These are phyloP conservation scores for Eucalyptus erythrocorys DNA, from an alignment of 345 rosid species.

Conservation along the genomic window DNA sequence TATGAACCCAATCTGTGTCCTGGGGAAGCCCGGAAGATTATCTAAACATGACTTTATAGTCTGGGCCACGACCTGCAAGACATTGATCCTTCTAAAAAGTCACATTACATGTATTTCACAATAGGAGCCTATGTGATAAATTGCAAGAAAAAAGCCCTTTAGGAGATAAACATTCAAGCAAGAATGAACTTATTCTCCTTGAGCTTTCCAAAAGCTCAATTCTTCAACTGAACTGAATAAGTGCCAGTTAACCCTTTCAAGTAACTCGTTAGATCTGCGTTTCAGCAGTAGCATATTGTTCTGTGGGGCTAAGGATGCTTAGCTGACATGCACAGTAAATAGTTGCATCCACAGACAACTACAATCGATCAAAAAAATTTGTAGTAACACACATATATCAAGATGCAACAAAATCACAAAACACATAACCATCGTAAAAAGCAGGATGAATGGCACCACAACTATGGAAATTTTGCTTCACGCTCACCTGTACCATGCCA, in stretches of 20 bases:
- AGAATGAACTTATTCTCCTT: neutral
- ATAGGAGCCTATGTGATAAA: neutral
- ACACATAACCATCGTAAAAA: neutral
- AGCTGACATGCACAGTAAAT: neutral
- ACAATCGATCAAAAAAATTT: neutral
- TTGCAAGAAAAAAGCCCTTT: neutral
- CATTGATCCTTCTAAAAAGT: neutral
- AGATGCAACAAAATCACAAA: neutral
- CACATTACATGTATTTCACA: neutral
- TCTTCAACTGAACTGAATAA: neutral
- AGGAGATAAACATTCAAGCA: neutral
- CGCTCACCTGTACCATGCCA: slow-evolving; percentile 95
- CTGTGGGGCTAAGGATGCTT: neutral
- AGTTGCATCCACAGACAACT: neutral
- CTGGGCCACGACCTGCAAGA: slow-evolving; percentile 76
- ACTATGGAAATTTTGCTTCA: neutral
- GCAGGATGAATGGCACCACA: neutral
- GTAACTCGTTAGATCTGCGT: neutral
- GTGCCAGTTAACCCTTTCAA: neutral
- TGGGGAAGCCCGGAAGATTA: slow-evolving; percentile 88
- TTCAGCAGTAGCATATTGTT: no score
- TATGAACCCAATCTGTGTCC: slow-evolving; percentile 98
- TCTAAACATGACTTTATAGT: slow-evolving; percentile 94
- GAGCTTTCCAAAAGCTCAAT: neutral
- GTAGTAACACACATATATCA: neutral